phyloP scores from a whole-genome alignment of 139 green algal species.

The Trebouxia sp. region DNA sequence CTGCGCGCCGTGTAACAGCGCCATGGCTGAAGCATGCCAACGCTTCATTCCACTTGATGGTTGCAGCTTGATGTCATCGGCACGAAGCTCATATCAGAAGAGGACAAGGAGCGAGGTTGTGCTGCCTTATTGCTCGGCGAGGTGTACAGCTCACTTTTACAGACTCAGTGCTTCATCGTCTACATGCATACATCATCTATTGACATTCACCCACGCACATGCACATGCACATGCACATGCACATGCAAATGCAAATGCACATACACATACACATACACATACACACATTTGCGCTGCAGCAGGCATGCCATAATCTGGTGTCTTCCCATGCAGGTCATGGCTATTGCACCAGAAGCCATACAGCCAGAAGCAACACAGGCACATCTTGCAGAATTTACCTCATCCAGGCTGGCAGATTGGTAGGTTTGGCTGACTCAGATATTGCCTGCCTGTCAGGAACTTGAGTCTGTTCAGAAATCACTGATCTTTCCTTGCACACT shows the following conservation, averaged over 20 bases:
- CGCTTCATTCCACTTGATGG: no score
- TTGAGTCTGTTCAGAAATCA: background rate
- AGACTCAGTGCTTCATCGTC: background rate
- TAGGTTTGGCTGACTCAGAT: background rate
- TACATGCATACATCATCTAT: background rate
- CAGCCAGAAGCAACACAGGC: background rate
- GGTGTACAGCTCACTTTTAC: background rate
- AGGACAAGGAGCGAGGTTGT: background rate
- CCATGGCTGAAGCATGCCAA: background rate
- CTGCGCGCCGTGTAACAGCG: background rate
- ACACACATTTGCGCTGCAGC: no score
- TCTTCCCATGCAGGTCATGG: background rate
- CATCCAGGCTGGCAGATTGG: background rate
- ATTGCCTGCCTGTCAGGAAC: background rate
- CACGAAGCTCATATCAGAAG: background rate
- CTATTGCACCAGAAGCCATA: background rate
- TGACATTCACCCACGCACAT: background rate
- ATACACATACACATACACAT: no score
- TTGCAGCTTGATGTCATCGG: background rate
- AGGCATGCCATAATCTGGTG: no score
- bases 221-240: background rate
- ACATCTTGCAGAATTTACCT: background rate
- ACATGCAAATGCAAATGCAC: background rate
- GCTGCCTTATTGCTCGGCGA: constrained; percentile 3
- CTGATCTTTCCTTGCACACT: no score